phyloP scores from a whole-genome alignment of 257 asterid species.

The Plantago ovata region DNA sequence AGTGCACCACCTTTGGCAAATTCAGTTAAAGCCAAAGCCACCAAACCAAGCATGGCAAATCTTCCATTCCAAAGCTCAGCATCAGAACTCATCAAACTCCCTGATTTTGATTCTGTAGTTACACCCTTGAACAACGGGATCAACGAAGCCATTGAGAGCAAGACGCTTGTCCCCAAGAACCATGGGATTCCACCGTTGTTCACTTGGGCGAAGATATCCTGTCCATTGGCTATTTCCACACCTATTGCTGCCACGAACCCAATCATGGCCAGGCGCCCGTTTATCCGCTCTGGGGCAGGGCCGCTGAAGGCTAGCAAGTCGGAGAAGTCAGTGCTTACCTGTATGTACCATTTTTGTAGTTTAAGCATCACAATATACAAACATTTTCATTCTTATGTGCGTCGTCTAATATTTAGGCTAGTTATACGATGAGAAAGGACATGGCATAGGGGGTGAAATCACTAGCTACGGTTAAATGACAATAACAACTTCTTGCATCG shows the following conservation, averaged over 20 bases:
- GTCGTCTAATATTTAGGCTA: too few species aligned
- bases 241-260: conserved; percentile 49
- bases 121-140: conserved; percentile 39
- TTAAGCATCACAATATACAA: too few species aligned
- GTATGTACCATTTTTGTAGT: not conserved
- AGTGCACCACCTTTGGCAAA: conserved; percentile 34
- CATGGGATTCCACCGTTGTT: conserved; percentile 32
- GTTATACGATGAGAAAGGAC: too few species aligned
- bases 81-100: conserved; percentile 31
- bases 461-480: too few species aligned
- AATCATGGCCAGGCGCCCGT: conserved; percentile 46
- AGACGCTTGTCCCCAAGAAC: conserved; percentile 32
- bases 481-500: too few species aligned
- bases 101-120: conserved; percentile 29
- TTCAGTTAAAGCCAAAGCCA: conserved; percentile 26
- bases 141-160: conserved; percentile 38
- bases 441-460: too few species aligned
- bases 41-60: too few species aligned
- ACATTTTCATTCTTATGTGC: too few species aligned
- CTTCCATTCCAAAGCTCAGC: conserved; percentile 17
- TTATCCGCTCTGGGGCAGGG: conserved; percentile 49
- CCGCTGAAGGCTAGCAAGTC: conserved; percentile 43
- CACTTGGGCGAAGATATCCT: conserved; percentile 30
- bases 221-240: conserved; percentile 35
- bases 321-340: conserved; percentile 29